phyloP scores from a whole-genome alignment of 2,329 filamentous ascomycete genomes.

The Fusarium neocosmosporiellum region DNA sequence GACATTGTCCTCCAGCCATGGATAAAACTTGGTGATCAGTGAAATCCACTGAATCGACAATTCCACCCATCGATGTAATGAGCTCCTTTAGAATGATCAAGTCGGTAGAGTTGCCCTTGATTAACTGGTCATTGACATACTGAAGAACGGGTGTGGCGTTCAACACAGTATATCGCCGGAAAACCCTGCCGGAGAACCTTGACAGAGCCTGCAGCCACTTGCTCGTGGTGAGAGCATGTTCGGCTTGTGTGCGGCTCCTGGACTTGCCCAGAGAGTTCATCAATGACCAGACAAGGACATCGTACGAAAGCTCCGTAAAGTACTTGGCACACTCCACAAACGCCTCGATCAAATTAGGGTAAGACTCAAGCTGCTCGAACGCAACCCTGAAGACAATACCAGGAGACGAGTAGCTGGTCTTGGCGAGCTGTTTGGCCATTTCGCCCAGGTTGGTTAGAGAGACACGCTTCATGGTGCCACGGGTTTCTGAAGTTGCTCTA shows the following conservation, averaged over 20 bases:
- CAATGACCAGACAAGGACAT: slow-evolving; percentile 92
- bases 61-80: slow-evolving; percentile 92
- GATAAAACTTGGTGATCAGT: slow-evolving; percentile 88
- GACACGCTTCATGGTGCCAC: slow-evolving; percentile 87
- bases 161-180: slow-evolving; percentile 85
- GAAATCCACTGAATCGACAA: slow-evolving; percentile 86
- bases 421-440: slow-evolving; percentile 90
- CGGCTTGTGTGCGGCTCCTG: slow-evolving; percentile 71
- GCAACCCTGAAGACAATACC: slow-evolving; percentile 92
- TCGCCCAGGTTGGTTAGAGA: slow-evolving; percentile 86
- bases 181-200: slow-evolving; percentile 90
- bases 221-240: slow-evolving; percentile 79
- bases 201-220: slow-evolving; percentile 92
- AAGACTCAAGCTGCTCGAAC: slow-evolving; percentile 90
- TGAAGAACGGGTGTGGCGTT: slow-evolving; percentile 87
- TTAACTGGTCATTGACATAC: slow-evolving; percentile 88
- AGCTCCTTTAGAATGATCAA: slow-evolving; percentile 92
- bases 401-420: slow-evolving; percentile 90
- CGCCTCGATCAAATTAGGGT: slow-evolving; percentile 93
- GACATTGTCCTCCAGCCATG: slow-evolving; percentile 85
- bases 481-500: slow-evolving; percentile 80
- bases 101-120: slow-evolving; percentile 86
- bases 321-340: slow-evolving; percentile 96
- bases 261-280: slow-evolving; percentile 77
- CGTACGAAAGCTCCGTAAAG: slow-evolving; percentile 91